phyloP scores from a whole-genome alignment of 305 asterid species.

The Striga hermonthica region DNA sequence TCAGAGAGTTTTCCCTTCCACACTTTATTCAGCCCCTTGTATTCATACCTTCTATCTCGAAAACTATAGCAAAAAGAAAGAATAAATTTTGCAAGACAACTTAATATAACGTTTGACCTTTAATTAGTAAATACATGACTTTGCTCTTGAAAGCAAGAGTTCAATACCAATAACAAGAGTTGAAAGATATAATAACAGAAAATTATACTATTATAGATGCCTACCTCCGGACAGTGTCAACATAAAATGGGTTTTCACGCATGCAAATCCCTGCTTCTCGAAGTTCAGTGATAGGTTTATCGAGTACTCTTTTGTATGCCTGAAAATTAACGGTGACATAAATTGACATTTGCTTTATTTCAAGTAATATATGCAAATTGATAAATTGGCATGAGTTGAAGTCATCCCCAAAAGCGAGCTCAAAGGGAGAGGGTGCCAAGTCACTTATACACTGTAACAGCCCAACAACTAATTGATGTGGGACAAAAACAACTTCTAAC shows the following conservation, averaged over 20 bases:
- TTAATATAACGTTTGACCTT: constrained; percentile 23
- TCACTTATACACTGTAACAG: too few relatives aligned
- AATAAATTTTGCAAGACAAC: constrained; percentile 24
- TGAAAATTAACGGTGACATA: constrained; percentile 34
- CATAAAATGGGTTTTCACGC: constrained; percentile 98
- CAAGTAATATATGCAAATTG: constrained; percentile 4
- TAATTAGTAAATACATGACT: constrained; percentile 19
- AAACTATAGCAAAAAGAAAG: constrained; percentile 50
- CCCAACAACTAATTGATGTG: too few relatives aligned
- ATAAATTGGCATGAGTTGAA: background rate
- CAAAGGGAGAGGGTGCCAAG: too few relatives aligned
- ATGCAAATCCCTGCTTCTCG: constrained; percentile 99
- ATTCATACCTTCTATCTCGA: constrained; percentile 98
- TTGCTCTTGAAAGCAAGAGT: constrained; percentile 11
- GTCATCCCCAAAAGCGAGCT: too few relatives aligned
- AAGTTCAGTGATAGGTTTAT: constrained; percentile 90
- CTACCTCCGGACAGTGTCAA: constrained; percentile 98
- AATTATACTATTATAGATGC: constrained; percentile 24
- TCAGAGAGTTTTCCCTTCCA: constrained; percentile 97
- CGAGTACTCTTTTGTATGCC: constrained; percentile 95
- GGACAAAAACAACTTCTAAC: too few relatives aligned
- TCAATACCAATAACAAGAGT: constrained; percentile 23
- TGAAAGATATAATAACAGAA: constrained; percentile 22
- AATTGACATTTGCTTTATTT: constrained; percentile 21
- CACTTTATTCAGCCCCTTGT: constrained; percentile 93